phyloP scores from a whole-genome alignment of 148 eudicot species.

The Silene latifolia region DNA sequence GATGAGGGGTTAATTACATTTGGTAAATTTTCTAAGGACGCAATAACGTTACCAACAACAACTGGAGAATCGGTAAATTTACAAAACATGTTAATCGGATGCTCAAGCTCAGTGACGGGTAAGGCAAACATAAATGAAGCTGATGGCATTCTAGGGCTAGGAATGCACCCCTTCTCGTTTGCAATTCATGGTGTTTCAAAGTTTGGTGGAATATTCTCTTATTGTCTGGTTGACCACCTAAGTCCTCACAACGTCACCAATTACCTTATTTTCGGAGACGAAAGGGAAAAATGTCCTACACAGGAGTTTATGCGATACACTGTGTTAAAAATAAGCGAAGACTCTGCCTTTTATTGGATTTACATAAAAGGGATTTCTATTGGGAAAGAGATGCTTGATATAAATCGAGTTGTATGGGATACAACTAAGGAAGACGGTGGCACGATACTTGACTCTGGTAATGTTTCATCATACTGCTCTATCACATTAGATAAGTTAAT shows the following conservation, averaged over 20 bases:
- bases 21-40: slow-evolving; percentile 43
- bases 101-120: slow-evolving; percentile 30
- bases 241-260: slow-evolving; percentile 36
- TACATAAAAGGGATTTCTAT: slow-evolving; percentile 40
- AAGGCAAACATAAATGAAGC: slow-evolving; percentile 20
- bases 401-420: slow-evolving; percentile 36
- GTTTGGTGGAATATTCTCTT: slow-evolving; percentile 48
- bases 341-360: slow-evolving; percentile 27
- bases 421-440: slow-evolving; percentile 30
- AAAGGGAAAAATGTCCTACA: slow-evolving; percentile 17
- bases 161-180: slow-evolving; percentile 36
- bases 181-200: slow-evolving; percentile 25
- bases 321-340: slow-evolving; percentile 17
- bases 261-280: slow-evolving; percentile 35
- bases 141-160: slow-evolving; percentile 46
- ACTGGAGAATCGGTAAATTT: slow-evolving; percentile 24
- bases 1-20: slow-evolving; percentile 22
- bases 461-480: no score
- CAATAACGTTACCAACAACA: slow-evolving; percentile 27
- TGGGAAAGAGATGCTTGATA: slow-evolving; percentile 29
- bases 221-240: slow-evolving; percentile 50
- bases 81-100: slow-evolving; percentile 34
- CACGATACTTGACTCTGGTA: slow-evolving; percentile 31
- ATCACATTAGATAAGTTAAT: no score
- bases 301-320: slow-evolving; percentile 34